Evolutionary conservation across 1,284 basidiomycete species (phyloP), one percentile per base, ranked within the genome.

Genomic region (Albatrellus sp.): DNA sequence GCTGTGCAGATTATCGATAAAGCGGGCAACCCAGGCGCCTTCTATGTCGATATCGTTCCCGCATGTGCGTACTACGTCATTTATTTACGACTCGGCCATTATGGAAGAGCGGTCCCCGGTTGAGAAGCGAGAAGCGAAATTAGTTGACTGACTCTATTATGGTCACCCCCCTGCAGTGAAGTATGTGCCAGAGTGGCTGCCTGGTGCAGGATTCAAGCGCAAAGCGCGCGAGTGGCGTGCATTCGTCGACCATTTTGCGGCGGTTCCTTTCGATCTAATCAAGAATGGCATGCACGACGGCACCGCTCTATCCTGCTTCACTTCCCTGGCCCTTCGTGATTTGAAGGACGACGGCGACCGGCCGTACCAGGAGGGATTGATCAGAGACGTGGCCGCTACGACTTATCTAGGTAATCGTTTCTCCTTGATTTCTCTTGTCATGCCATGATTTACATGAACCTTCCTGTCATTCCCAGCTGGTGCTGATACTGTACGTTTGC

Each of bases 171-270:
- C 31, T 13, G 5, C 29, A 55, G 55, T 57, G 30, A 57, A 54
- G 47, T 46, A 56, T 30, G 48, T 61, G 17, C 59, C 59, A 13
- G 49, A 47, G 19, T 59, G 59, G 59, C 46, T 61, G 40, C 59
- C 59, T 1, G 59, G 59, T 8, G 55, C 58, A 2, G 49, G 49
- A 7, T 61, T 60, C 53, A 53, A 58, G 43, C 52, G 54, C n/a
- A 54, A 55, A 36, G 59, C 58, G 11, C 39, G 41, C 14, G 51
- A 52, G 42, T 57, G 57, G 55, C 51, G 50, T 6, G 48, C 30
- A 0, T 39, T 54, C 11, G 51, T 49, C 9, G 50, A 54, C 30
- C 42, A 48, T 5, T 50, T 52, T 36, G 46, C 46, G 29, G 46
- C 51, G 6, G 33, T 48, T 19, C 55, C 55, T 3, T 57, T 57